These are phyloP conservation scores for Parmelia sp. DNA, from an alignment of 495 filamentous ascomycete species.

Conservation along the genomic window DNA sequence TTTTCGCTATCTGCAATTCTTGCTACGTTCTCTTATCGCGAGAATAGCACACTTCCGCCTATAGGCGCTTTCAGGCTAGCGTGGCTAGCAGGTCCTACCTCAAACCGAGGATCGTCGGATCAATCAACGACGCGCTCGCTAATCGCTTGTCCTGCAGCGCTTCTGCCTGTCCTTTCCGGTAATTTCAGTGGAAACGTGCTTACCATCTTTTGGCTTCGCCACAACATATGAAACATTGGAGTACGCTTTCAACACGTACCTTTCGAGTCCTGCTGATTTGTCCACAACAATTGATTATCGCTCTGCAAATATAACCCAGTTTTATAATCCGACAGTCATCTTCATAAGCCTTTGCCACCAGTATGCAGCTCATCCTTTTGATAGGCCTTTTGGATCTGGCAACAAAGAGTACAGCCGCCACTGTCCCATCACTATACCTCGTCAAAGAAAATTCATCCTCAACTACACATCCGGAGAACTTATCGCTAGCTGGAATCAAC, in stretches of 20 bases:
- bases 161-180: background rate
- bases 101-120: background rate
- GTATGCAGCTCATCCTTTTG: background rate
- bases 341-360: background rate
- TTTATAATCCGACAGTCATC: background rate
- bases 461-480: background rate
- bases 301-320: background rate
- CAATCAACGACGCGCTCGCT: background rate
- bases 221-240: background rate
- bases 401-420: background rate
- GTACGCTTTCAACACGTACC: background rate
- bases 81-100: background rate
- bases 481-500: background rate
- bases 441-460: no score
- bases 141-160: constrained; percentile 1
- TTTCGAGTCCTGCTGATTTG: no score
- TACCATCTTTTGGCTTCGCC: background rate
- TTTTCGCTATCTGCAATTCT: no score
- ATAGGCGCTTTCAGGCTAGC: background rate
- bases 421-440: background rate
- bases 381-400: background rate
- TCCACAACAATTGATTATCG: background rate
- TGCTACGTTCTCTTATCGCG: no score
- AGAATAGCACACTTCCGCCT: background rate
- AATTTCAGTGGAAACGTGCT: background rate